Evolutionary conservation across 1,139 yeast genomes (phyloP), one percentile per base, ranked within the genome.

Genomic region (Yamadazyma triangularis): DNA sequence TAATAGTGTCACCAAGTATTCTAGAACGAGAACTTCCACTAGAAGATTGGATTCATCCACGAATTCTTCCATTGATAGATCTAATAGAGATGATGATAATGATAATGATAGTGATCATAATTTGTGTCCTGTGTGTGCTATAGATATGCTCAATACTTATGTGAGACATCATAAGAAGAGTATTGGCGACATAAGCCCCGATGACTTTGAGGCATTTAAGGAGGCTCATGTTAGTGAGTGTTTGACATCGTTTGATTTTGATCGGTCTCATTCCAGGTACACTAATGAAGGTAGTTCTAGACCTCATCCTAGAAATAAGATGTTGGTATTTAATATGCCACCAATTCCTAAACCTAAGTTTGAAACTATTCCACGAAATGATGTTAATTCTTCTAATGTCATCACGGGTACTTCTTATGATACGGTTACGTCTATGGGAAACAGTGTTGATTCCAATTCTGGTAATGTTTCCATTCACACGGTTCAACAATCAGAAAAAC

Each of bases 311-410:
- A 67, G 72, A 29, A 88, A 88, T 52, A 72, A 95, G 42, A 89
- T 91, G 96, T 66, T 89, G 34, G 91, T 88, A 2, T 88, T 83
- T 52, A 73, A 73, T 38, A 72, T 89, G 29, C 73, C 73, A 0
- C 84, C 91, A 0, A 66, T 68, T 26, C 72, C 75, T 2, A 49
- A 51, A 33, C 73, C 73, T 3, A 51, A 56, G 36, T 64, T 48
- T 36, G 73, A 68, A 37, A 47, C 50, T 23, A 62, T 67, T 13
- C 26, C 26, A 8, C 25, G 21, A 15, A 23, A 21, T 10, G 37
- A 30, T 16, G n/a, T n/a, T n/a, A n/a, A n/a, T n/a, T n/a, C n/a
- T n/a, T n/a, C n/a, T n/a, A n/a, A n/a, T n/a, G n/a, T n/a, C n/a
- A n/a, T n/a, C n/a, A n/a, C n/a, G n/a, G 42, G 46, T 2, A 37